Conservation (phyloP, 805 yeast species). For the Diddensiella transvaalensis region DNA sequence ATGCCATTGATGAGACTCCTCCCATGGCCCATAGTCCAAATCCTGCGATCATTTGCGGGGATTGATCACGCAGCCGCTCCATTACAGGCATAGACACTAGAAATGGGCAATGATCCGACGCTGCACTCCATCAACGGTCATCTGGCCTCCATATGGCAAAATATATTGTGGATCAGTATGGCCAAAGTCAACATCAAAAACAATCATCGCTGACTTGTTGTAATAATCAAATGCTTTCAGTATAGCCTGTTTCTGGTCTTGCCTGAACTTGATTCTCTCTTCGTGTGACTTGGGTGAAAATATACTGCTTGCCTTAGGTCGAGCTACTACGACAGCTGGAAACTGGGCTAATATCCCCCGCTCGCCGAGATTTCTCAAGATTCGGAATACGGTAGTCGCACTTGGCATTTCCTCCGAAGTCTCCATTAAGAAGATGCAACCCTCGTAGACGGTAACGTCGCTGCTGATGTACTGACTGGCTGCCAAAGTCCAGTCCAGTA, state of each 20-base stretch:
- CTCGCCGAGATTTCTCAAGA: background rate
- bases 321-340: background rate
- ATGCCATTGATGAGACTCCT: constrained; percentile 66
- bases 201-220: background rate
- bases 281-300: background rate
- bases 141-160: background rate
- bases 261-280: background rate
- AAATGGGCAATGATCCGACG: background rate
- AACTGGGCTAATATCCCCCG: background rate
- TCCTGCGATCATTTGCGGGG: constrained; percentile 56
- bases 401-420: background rate
- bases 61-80: constrained; percentile 47
- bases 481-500: background rate
- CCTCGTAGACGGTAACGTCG: background rate
- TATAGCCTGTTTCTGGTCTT: background rate
- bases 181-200: background rate
- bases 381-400: background rate
- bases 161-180: background rate
- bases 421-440: background rate
- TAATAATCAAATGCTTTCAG: background rate
- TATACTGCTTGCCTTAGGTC: background rate
- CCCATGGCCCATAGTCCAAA: constrained; percentile 67
- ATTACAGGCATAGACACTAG: background rate
- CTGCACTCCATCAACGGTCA: background rate
- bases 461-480: background rate